Conservation (phyloP, 1,284 basidiomycete genomes). For the Serendipita sp. region DNA sequence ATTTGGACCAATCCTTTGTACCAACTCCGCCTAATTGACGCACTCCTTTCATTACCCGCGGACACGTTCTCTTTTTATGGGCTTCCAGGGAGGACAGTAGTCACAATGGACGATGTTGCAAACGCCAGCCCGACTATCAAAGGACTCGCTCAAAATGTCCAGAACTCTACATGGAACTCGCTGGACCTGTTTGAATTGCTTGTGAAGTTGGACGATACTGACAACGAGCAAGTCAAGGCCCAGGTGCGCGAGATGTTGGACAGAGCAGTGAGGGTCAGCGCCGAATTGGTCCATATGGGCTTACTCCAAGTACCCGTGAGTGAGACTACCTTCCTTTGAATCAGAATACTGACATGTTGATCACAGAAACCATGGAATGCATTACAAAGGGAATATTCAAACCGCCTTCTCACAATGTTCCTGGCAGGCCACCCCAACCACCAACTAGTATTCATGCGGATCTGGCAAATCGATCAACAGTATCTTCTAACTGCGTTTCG, state of each 20-base stretch:
- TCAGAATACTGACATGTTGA: slow-evolving; percentile 7
- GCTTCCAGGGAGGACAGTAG: slow-evolving; percentile 65
- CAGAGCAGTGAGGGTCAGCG: slow-evolving; percentile 82
- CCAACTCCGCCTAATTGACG: slow-evolving; percentile 78
- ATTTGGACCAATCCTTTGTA: slow-evolving; percentile 76
- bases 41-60: slow-evolving; percentile 72
- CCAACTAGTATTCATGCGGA: slow-evolving; percentile 89
- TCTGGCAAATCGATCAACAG: slow-evolving; percentile 80
- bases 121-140: slow-evolving; percentile 77
- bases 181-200: slow-evolving; percentile 85
- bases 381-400: slow-evolving; percentile 74
- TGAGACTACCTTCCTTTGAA: slow-evolving; percentile 13
- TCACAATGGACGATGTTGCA: slow-evolving; percentile 75
- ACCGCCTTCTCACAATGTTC: slow-evolving; percentile 81
- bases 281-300: slow-evolving; percentile 90
- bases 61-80: slow-evolving; percentile 87
- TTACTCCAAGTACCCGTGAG: slow-evolving; percentile 78
- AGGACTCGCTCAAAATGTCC: slow-evolving; percentile 69
- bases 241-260: slow-evolving; percentile 82
- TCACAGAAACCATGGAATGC: slow-evolving; percentile 73
- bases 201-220: slow-evolving; percentile 58
- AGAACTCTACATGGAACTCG: slow-evolving; percentile 88
- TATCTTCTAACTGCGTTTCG: slow-evolving; percentile 79
- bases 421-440: slow-evolving; percentile 85
- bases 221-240: slow-evolving; percentile 52